phyloP scores from a whole-genome alignment of 139 green algal species.

The Astrephomene gubernaculifera region DNA sequence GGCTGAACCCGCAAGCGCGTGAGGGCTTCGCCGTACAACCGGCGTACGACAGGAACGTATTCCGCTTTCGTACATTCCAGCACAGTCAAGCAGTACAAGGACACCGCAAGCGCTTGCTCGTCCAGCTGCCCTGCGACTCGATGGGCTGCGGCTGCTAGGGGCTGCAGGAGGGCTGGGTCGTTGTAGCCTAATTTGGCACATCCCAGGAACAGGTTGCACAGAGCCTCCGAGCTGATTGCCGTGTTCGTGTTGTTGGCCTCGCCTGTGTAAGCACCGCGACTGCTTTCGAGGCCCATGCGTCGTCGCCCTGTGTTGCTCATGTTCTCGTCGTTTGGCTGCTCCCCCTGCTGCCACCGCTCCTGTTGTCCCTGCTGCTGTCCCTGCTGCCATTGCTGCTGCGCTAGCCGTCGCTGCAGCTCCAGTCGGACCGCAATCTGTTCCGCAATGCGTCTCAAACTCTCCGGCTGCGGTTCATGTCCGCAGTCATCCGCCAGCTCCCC shows the following conservation, averaged over 20 bases:
- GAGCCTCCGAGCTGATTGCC: background rate
- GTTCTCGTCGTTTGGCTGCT: no score
- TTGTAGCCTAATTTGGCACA: background rate
- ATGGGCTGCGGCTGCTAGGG: no score
- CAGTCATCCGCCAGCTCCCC: background rate
- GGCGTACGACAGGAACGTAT: no score
- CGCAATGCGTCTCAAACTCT: background rate
- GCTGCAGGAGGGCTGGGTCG: background rate
- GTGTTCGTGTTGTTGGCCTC: no score
- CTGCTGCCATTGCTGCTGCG: background rate
- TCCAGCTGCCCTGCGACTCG: no score
- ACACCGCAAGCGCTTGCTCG: background rate
- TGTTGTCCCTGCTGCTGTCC: no score
- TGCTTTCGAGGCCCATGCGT: no score
- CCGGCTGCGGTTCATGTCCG: background rate
- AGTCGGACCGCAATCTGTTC: background rate
- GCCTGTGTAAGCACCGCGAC: no score
- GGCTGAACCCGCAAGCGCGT: no score
- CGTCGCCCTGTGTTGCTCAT: no score
- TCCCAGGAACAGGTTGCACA: background rate
- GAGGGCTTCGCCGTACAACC: no score
- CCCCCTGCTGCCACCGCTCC: no score
- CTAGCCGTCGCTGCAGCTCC: background rate
- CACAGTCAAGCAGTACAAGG: background rate
- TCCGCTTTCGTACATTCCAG: background rate